Conservation (phyloP, 2,329 filamentous ascomycete species). For the Triangularia verruculosa region DNA sequence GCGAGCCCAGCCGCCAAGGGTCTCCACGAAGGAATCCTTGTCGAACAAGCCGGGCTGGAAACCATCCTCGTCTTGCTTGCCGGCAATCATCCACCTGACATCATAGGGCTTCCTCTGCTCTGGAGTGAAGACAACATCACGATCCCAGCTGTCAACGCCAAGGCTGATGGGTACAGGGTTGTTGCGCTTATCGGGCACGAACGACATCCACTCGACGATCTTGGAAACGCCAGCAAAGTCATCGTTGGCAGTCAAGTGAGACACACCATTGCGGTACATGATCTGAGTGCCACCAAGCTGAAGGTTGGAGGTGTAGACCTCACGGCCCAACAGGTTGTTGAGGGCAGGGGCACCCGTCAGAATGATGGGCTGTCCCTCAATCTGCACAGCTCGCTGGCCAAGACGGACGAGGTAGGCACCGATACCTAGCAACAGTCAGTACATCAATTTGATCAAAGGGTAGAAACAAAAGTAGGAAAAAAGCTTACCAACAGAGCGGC, state of each 20-base stretch:
- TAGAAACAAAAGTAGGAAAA: constrained; percentile 15
- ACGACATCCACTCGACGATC: constrained; percentile 98
- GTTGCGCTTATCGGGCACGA: constrained; percentile 92
- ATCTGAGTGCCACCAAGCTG: constrained; percentile 99
- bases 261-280: constrained; percentile 99
- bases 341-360: constrained; percentile 94
- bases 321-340: constrained; percentile 96
- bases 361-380: constrained; percentile 98
- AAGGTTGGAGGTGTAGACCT: constrained; percentile 98
- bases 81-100: constrained; percentile 87
- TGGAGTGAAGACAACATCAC: constrained; percentile 81
- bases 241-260: constrained; percentile 95
- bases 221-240: constrained; percentile 97
- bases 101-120: constrained; percentile 84
- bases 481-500: constrained; percentile 82
- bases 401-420: constrained; percentile 98
- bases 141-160: constrained; percentile 84
- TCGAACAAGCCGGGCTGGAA: constrained; percentile 94
- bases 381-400: constrained; percentile 96
- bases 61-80: constrained; percentile 78
- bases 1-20: constrained; percentile 93
- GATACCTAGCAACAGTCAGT: constrained; percentile 58
- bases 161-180: constrained; percentile 90
- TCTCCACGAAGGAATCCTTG: constrained; percentile 93
- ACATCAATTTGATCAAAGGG: background rate